phyloP scores from a whole-genome alignment of 2,329 filamentous ascomycete species.

The Hypoxylon sp. region DNA sequence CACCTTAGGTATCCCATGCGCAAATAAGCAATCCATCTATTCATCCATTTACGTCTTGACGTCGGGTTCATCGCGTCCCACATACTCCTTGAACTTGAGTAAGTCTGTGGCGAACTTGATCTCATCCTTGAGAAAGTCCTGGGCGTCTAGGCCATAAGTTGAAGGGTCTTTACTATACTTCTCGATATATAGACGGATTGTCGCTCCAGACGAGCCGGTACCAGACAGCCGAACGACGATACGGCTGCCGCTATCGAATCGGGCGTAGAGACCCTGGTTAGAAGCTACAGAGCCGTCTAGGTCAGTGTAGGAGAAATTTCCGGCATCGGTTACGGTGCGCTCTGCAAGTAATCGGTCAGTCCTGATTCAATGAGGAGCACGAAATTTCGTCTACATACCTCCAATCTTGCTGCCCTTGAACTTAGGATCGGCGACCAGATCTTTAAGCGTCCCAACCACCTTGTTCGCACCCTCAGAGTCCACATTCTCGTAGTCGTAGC shows the following conservation, averaged over 20 bases:
- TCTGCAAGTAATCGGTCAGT: conserved; percentile 56
- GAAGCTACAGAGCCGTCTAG: conserved; percentile 96
- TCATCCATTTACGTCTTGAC: conserved; percentile 83
- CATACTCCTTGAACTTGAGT: conserved; percentile 92
- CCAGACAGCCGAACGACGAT: conserved; percentile 96
- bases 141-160: conserved; percentile 84
- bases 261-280: conserved; percentile 95
- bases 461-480: conserved; percentile 92
- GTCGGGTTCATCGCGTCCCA: conserved; percentile 92
- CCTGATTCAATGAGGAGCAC: background rate
- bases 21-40: background rate
- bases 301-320: conserved; percentile 98
- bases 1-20: background rate
- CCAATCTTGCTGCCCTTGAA: conserved; percentile 88
- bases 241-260: conserved; percentile 93
- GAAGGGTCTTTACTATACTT: conserved; percentile 87
- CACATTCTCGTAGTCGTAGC: conserved; percentile 97
- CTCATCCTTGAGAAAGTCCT: conserved; percentile 93
- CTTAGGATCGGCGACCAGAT: conserved; percentile 77
- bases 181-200: conserved; percentile 97
- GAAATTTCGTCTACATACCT: conserved; percentile 59
- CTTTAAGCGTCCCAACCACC: conserved; percentile 83
- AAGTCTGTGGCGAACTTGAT: conserved; percentile 87
- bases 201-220: conserved; percentile 94
- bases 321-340: conserved; percentile 87